Evolutionary conservation across 371 early-diverging fungal genomes (phyloP).

Genomic region (Mortierella sp.): DNA sequence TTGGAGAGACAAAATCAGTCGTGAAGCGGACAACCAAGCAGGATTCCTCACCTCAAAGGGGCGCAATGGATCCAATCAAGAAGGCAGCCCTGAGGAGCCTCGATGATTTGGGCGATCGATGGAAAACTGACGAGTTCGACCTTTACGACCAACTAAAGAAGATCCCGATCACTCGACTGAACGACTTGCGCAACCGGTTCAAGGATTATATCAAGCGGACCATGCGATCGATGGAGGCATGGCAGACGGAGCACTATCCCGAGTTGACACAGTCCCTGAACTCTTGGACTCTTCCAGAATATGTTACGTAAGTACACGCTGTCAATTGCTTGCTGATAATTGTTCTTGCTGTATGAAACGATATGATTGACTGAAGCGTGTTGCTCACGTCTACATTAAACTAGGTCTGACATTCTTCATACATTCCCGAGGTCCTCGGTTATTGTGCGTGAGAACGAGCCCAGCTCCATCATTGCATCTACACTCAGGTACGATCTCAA

Average conservation of each 20-base stretch:
- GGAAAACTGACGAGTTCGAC: conserved; percentile 52
- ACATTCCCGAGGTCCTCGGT: conserved; percentile 87
- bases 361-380: neutral
- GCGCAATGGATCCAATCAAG: conserved; percentile 23
- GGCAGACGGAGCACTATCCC: conserved; percentile 47
- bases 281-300: conserved; percentile 52
- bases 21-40: conserved; percentile 22
- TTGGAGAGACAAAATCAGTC: conserved; percentile 50
- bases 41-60: neutral
- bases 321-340: neutral
- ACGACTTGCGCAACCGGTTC: conserved; percentile 49
- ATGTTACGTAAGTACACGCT: conserved; percentile 28
- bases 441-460: conserved; percentile 92
- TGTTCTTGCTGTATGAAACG: neutral
- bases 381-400: no score
- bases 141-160: conserved; percentile 44
- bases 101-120: conserved; percentile 45
- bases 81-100: conserved; percentile 38
- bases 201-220: conserved; percentile 46
- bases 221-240: conserved; percentile 45
- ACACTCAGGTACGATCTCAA: conserved; percentile 70
- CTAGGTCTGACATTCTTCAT: conserved; percentile 66
- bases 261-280: conserved; percentile 9
- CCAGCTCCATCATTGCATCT: conserved; percentile 91
- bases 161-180: conserved; percentile 33